Conservation (phyloP, 139 green algal species). For the Chlamydomonas sp. region DNA sequence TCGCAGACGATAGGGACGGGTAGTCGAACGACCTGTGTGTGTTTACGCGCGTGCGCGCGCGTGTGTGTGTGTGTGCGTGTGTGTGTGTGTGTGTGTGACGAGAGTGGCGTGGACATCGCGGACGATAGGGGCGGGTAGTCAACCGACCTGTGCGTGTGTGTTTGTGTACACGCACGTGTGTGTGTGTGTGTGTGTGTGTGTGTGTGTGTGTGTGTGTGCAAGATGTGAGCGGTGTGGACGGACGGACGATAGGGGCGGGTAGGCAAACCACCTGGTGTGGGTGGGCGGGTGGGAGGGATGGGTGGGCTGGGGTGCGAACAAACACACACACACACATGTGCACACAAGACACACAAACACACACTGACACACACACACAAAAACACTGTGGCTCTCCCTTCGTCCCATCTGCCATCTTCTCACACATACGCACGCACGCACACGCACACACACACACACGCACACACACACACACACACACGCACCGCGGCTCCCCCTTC, state of each 20-base stretch:
- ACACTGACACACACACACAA: too few species aligned
- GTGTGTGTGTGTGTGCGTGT: constrained; percentile 9
- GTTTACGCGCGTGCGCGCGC: not conserved
- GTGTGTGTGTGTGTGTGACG: constrained; percentile 3
- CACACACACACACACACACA: too few species aligned
- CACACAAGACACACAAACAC: too few species aligned
- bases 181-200: constrained; percentile 3
- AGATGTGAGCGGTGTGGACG: too few species aligned
- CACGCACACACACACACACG: too few species aligned
- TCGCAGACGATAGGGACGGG: not conserved
- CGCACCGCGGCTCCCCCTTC: not conserved
- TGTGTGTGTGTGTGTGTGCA: constrained; percentile 10
- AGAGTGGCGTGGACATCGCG: not conserved
- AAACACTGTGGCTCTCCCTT: too few species aligned
- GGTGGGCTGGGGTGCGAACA: not conserved
- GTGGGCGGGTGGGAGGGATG: too few species aligned
- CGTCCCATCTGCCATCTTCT: too few species aligned
- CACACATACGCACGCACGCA: too few species aligned
- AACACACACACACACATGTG: not conserved
- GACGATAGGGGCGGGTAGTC: not conserved
- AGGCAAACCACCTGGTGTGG: too few species aligned
- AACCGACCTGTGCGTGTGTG: not conserved
- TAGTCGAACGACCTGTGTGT: not conserved
- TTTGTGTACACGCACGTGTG: not conserved
- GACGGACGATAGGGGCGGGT: too few species aligned